A percentile compares a stretch with the other conserved stretches of the same genome.
phyloP scores from a whole-genome alignment of 1,284 basidiomycete genomes.

The Inonotus obliquus region DNA sequence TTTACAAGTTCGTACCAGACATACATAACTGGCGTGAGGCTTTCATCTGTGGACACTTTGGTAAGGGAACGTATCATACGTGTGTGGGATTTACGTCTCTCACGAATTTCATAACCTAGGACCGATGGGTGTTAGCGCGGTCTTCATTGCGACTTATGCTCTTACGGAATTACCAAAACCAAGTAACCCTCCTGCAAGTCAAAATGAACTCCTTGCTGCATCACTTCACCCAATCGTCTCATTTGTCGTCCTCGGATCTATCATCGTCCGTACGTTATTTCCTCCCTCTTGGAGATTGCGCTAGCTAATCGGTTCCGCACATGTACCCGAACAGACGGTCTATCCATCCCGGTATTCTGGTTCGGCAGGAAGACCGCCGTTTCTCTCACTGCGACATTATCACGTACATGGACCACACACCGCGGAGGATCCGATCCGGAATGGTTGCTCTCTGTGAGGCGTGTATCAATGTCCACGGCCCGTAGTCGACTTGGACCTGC shows the following conservation, averaged over 20 bases:
- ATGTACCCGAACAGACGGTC: slow-evolving; percentile 51
- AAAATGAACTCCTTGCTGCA: slow-evolving; percentile 67
- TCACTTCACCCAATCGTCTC: slow-evolving; percentile 76
- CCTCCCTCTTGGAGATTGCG: too few relatives aligned
- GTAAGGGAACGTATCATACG: background rate
- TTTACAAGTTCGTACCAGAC: slow-evolving; percentile 85
- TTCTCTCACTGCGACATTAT: slow-evolving; percentile 84
- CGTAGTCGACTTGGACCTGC: background rate
- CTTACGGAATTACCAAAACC: slow-evolving; percentile 62
- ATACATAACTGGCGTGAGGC: slow-evolving; percentile 77
- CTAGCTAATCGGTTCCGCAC: too few relatives aligned
- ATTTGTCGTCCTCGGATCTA: slow-evolving; percentile 81
- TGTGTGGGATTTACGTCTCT: background rate
- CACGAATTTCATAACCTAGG: background rate
- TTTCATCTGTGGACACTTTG: slow-evolving; percentile 84
- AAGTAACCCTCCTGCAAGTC: slow-evolving; percentile 50
- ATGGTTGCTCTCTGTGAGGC: background rate
- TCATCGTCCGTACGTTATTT: slow-evolving; percentile 29
- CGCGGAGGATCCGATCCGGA: background rate
- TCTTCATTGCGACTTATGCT: slow-evolving; percentile 83
- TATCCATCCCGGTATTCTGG: slow-evolving; percentile 86
- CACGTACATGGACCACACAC: slow-evolving; percentile 32
- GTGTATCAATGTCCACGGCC: background rate
- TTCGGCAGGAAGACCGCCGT: slow-evolving; percentile 59
- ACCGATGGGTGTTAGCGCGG: slow-evolving; percentile 71